Evolutionary conservation across 441 rosid genomes (phyloP).

Genomic region (Croton laevigatus): DNA sequence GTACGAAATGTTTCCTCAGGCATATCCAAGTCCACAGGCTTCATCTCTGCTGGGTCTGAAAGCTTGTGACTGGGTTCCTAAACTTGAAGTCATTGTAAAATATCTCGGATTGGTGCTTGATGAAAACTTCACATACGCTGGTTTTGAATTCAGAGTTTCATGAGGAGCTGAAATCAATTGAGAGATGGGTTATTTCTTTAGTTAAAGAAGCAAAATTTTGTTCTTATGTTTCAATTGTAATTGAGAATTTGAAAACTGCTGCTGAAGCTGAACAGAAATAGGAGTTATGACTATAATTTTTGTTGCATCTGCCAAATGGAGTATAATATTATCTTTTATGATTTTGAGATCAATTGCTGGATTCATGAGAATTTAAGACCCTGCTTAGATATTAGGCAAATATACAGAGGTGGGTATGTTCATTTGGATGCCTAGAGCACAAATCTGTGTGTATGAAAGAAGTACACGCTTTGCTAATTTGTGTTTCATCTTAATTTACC

Average conservation of each 20-base stretch:
- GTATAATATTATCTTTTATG: neutral
- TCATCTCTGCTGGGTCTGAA: conserved; percentile 45
- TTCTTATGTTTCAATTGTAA: conserved; percentile 39
- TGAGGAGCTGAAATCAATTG: conserved; percentile 59
- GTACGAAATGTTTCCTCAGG: conserved; percentile 75
- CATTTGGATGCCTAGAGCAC: too few relatives aligned
- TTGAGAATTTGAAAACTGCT: conserved; percentile 45
- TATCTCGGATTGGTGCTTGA: conserved; percentile 64
- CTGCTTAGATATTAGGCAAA: too few relatives aligned
- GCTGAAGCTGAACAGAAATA: conserved; percentile 36
- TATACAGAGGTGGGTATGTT: neutral
- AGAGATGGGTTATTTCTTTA: conserved; percentile 42
- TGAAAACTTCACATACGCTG: conserved; percentile 66
- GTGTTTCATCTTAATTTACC: neutral
- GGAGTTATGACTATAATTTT: neutral
- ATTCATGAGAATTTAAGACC: neutral
- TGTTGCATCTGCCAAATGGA: neutral
- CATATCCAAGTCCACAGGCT: conserved; percentile 67
- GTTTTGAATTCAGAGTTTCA: conserved; percentile 62
- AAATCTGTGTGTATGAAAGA: neutral
- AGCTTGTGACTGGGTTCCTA: conserved; percentile 83
- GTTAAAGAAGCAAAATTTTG: conserved; percentile 61
- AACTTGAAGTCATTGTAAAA: conserved; percentile 51
- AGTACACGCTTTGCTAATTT: neutral
- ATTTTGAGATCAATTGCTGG: neutral